Conservation (phyloP, 176 grass and related monocot genomes). For the Tillandsia leiboldiana region DNA sequence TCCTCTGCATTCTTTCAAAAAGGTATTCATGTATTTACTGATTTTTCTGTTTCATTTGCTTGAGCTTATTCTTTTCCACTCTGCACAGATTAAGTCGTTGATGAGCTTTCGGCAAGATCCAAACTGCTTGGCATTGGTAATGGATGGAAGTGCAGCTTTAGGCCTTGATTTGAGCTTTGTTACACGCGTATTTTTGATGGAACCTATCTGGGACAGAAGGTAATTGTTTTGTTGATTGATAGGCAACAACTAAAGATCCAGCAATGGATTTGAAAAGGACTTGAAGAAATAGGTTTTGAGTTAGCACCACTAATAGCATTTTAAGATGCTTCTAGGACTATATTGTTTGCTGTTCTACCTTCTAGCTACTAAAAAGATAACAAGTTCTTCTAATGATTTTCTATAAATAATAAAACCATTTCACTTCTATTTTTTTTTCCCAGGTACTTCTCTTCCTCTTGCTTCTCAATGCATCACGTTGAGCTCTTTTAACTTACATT, state of each 20-base stretch:
- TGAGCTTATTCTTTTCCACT: conserved; percentile 4
- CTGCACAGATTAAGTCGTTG: conserved; percentile 66
- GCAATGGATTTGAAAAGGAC: not conserved
- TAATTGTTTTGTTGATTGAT: conserved; percentile 12
- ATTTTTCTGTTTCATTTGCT: not conserved
- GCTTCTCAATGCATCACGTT: not conserved
- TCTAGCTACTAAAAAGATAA: not conserved
- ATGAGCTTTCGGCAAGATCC: conserved; percentile 71
- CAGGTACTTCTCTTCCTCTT: not conserved
- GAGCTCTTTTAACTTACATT: not conserved
- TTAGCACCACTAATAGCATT: not conserved
- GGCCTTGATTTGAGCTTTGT: conserved; percentile 98
- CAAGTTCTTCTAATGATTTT: not conserved
- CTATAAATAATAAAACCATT: not conserved
- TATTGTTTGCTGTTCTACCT: not conserved
- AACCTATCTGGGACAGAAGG: conserved; percentile 99
- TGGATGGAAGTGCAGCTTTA: conserved; percentile 94
- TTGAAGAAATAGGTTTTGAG: not conserved
- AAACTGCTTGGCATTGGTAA: conserved; percentile 77
- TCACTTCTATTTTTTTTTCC: not conserved
- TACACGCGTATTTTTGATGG: conserved; percentile 86
- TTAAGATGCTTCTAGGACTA: not conserved
- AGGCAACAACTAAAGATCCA: not conserved
- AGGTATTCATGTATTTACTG: conserved; percentile 32
- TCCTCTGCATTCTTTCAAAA: conserved; percentile 72